Evolutionary conservation across 345 rosid species (phyloP).

Genomic region (Fremontodendron californicum): DNA sequence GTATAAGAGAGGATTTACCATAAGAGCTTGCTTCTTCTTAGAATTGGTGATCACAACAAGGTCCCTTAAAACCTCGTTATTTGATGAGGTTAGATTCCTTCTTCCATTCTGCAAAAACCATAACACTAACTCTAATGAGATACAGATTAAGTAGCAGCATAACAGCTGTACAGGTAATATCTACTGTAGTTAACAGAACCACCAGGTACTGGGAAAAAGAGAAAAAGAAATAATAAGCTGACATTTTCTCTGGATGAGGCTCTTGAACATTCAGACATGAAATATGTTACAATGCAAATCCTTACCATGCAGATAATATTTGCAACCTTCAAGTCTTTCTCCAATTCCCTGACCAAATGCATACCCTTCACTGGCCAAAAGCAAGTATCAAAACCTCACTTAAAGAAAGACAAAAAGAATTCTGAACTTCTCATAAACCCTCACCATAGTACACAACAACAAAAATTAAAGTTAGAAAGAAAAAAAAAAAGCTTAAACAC

Average conservation of each 20-base stretch:
- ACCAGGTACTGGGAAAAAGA: not conserved
- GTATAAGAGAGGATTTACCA: constrained; percentile 44
- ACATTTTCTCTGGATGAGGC: constrained; percentile 2
- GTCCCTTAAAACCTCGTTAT: constrained; percentile 97
- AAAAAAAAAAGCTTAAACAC: not conserved
- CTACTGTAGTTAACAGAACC: not conserved
- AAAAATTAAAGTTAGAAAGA: not conserved
- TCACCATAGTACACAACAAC: not conserved
- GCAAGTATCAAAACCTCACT: constrained; percentile 32
- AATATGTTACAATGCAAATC: constrained; percentile 3
- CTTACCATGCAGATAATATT: constrained; percentile 93
- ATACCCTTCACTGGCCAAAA: constrained; percentile 99
- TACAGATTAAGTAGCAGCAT: constrained; percentile 16
- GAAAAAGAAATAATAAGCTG: not conserved
- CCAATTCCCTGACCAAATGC: constrained; percentile 96
- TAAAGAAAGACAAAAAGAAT: not conserved
- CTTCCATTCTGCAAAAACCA: constrained; percentile 78
- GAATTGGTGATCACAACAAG: constrained; percentile 87
- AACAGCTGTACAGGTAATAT: not conserved
- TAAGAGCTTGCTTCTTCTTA: constrained; percentile 89
- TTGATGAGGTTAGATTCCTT: constrained; percentile 83
- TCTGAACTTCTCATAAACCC: not conserved
- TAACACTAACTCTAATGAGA: constrained; percentile 20
- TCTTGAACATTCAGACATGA: not conserved
- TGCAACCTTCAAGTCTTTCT: constrained; percentile 94